Evolutionary conservation across 176 grass and related monocot genomes (phyloP).

Genomic region (Themeda triandra): DNA sequence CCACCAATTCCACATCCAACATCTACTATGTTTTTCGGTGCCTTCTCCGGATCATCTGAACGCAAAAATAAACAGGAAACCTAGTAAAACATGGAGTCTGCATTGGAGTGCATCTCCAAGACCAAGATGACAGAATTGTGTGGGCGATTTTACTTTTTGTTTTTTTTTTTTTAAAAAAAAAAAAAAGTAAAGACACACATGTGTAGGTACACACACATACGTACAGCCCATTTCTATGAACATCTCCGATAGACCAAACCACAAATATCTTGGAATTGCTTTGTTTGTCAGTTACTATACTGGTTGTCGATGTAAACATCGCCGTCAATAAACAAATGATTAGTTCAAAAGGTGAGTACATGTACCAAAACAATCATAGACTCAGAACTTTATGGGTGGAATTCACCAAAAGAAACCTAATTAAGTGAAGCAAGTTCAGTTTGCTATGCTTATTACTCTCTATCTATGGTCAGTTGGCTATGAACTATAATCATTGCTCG

Average conservation of each 20-base stretch:
- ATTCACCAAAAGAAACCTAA: no score
- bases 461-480: no score
- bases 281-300: no score
- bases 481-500: no score
- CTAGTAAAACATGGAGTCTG: not conserved
- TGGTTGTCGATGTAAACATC: not conserved
- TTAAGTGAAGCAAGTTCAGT: no score
- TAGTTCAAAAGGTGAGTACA: not conserved
- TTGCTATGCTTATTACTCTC: no score
- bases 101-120: not conserved
- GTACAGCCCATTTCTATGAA: not conserved
- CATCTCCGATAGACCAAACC: no score
- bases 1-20: constrained; percentile 93
- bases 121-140: not conserved
- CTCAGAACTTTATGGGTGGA: no score
- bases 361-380: no score
- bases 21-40: constrained; percentile 70
- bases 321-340: not conserved
- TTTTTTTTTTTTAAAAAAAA: no score
- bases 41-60: constrained; percentile 60
- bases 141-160: not conserved
- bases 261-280: not conserved
- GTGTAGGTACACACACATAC: no score
- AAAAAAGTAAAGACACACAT: not conserved
- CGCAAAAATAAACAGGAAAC: not conserved